These are phyloP conservation scores for Przewalskia tangutica DNA, from an alignment of 257 asterid species.

Conservation along the genomic window DNA sequence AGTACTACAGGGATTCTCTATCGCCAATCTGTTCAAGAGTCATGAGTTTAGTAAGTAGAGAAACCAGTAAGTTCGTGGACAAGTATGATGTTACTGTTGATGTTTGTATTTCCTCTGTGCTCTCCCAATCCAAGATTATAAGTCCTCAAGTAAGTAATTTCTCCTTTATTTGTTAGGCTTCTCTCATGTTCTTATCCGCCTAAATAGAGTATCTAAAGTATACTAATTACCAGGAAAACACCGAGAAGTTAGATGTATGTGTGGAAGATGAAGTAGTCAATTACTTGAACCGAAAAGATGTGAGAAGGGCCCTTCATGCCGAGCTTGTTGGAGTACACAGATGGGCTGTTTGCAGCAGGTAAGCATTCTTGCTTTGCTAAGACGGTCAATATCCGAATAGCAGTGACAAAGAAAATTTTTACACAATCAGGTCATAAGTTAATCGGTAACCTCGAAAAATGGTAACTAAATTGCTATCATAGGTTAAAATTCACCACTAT, in stretches of 20 bases:
- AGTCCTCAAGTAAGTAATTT: slow-evolving; percentile 37
- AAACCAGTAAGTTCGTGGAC: slow-evolving; percentile 57
- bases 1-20: slow-evolving; percentile 40
- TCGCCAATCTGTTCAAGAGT: slow-evolving; percentile 40
- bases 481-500: no score
- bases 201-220: neutral
- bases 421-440: neutral
- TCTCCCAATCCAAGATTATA: slow-evolving; percentile 50
- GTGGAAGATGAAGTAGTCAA: slow-evolving; percentile 49
- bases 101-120: slow-evolving; percentile 57
- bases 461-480: neutral
- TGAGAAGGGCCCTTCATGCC: slow-evolving; percentile 54
- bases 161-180: neutral
- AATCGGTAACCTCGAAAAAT: neutral
- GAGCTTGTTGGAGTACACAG: slow-evolving; percentile 44
- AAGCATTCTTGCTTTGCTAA: slow-evolving; percentile 6
- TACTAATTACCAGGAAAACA: slow-evolving; percentile 25
- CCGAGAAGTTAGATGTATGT: slow-evolving; percentile 51
- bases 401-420: neutral
- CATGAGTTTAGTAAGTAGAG: slow-evolving; percentile 44
- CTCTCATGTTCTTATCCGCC: neutral
- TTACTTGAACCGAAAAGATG: slow-evolving; percentile 55
- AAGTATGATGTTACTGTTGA: slow-evolving; percentile 63
- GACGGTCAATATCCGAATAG: neutral
- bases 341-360: slow-evolving; percentile 69